These are phyloP conservation scores for Pholiota microspora DNA, from an alignment of 768 basidiomycete species.

Conservation along the genomic window DNA sequence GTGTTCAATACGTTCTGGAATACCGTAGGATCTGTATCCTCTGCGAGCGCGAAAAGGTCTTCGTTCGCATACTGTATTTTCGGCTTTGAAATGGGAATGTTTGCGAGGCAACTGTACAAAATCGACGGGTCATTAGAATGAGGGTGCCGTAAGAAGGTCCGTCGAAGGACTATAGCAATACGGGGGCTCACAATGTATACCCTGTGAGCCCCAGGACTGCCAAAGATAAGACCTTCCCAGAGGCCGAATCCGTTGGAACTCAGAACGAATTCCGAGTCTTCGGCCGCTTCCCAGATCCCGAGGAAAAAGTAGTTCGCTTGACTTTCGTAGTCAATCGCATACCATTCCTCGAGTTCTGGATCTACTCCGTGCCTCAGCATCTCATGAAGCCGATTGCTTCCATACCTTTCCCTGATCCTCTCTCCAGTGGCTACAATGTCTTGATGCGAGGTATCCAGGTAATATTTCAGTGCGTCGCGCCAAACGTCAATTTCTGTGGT, in stretches of 20 bases:
- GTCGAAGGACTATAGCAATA: slow-evolving; percentile 28
- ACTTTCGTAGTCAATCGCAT: slow-evolving; percentile 26
- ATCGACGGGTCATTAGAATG: slow-evolving; percentile 17
- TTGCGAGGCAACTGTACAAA: slow-evolving; percentile 22
- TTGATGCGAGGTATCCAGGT: slow-evolving; percentile 29
- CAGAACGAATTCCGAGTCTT: slow-evolving; percentile 31
- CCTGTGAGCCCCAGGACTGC: slow-evolving; percentile 22
- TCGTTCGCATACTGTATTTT: slow-evolving; percentile 12
- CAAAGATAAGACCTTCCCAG: slow-evolving; percentile 29
- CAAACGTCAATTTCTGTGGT: slow-evolving; percentile 25
- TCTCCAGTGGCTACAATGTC: slow-evolving; percentile 24
- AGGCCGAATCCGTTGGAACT: slow-evolving; percentile 29
- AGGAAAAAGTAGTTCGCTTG: slow-evolving; percentile 28
- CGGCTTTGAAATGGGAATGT: slow-evolving; percentile 20
- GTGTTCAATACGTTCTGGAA: slow-evolving; percentile 6
- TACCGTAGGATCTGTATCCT: slow-evolving; percentile 10
- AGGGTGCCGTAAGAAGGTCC: slow-evolving; percentile 14
- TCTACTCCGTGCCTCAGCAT: slow-evolving; percentile 21
- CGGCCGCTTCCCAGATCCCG: slow-evolving; percentile 33
- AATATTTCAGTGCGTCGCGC: slow-evolving; percentile 29
- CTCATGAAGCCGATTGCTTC: slow-evolving; percentile 15
- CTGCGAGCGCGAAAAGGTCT: slow-evolving; percentile 2
- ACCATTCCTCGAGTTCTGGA: slow-evolving; percentile 22
- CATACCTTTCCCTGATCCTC: slow-evolving; percentile 20
- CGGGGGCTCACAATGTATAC: slow-evolving; percentile 35